phyloP scores from a whole-genome alignment of 495 filamentous ascomycete species.

The Sporormia fimetaria region DNA sequence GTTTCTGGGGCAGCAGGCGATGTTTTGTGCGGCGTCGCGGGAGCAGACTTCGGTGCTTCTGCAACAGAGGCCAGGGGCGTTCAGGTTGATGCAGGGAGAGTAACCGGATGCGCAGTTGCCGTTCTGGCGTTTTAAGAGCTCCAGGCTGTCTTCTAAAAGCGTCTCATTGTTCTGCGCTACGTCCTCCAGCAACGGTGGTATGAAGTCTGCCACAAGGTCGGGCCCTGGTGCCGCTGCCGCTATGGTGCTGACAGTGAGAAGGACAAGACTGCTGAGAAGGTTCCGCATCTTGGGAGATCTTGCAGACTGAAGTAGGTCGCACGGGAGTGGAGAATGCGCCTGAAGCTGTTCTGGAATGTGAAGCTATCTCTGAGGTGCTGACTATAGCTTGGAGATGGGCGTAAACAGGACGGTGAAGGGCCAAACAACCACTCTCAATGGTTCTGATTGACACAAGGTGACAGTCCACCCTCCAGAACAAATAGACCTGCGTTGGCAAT shows the following conservation, averaged over 20 bases:
- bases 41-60: slow-evolving; percentile 42
- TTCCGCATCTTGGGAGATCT: slow-evolving; percentile 14
- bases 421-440: too few species aligned
- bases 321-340: slow-evolving; percentile 14
- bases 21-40: slow-evolving; percentile 45
- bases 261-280: slow-evolving; percentile 7
- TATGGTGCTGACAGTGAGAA: slow-evolving; percentile 15
- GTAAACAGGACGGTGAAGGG: slow-evolving; percentile 41
- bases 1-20: slow-evolving; percentile 55
- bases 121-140: slow-evolving; percentile 24
- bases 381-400: slow-evolving; percentile 18
- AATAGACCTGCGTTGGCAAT: too few species aligned
- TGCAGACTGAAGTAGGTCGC: neutral
- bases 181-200: slow-evolving; percentile 10
- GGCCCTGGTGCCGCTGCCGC: too few species aligned
- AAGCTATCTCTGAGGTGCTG: too few species aligned
- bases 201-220: slow-evolving; percentile 17
- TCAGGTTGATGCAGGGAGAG: slow-evolving; percentile 40
- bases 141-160: slow-evolving; percentile 13
- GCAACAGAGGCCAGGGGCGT: slow-evolving; percentile 47
- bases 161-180: slow-evolving; percentile 18
- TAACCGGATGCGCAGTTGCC: slow-evolving; percentile 41
- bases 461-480: too few species aligned
- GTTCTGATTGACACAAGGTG: too few species aligned
- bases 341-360: too few species aligned